Conservation (phyloP, 768 basidiomycete genomes). For the Flagelloscypha sp. region DNA sequence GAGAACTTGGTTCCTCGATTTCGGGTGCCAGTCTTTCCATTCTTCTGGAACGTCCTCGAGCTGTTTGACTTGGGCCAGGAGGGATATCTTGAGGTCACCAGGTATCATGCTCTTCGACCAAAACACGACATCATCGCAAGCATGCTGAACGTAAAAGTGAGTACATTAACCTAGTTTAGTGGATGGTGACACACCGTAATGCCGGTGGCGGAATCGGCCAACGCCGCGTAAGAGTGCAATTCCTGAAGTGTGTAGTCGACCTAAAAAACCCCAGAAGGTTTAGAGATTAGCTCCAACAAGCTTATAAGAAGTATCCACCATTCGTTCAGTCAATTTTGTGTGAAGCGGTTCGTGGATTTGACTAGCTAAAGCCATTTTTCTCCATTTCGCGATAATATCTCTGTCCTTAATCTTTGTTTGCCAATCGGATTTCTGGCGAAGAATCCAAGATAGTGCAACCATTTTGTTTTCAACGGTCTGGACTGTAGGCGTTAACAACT, state of each 20-base stretch:
- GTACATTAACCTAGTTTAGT: too few relatives aligned
- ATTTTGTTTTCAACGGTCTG: slow-evolving; percentile 10
- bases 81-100: slow-evolving; percentile 1
- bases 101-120: slow-evolving; percentile 15
- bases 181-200: too few relatives aligned
- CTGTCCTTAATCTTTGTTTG: slow-evolving; percentile 8
- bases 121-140: slow-evolving; percentile 12
- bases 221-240: slow-evolving; percentile 7
- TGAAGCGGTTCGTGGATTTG: slow-evolving; percentile 1
- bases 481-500: too few relatives aligned
- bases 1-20: slow-evolving; percentile 19
- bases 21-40: slow-evolving; percentile 21
- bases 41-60: slow-evolving; percentile 22
- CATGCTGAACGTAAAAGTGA: too few relatives aligned
- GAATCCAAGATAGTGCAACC: slow-evolving; percentile 10
- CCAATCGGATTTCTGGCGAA: slow-evolving; percentile 13
- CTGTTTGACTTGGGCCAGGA: slow-evolving; percentile 4
- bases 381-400: slow-evolving; percentile 10
- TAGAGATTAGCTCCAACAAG: background rate
- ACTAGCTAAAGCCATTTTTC: slow-evolving; percentile 9
- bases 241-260: slow-evolving; percentile 12
- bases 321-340: slow-evolving; percentile 6
- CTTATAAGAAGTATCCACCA: slow-evolving; percentile 4
- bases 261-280: too few relatives aligned
- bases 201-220: slow-evolving; percentile 7